Evolutionary conservation across 768 basidiomycete species (phyloP).

Genomic region (Naganishia antarctica): DNA sequence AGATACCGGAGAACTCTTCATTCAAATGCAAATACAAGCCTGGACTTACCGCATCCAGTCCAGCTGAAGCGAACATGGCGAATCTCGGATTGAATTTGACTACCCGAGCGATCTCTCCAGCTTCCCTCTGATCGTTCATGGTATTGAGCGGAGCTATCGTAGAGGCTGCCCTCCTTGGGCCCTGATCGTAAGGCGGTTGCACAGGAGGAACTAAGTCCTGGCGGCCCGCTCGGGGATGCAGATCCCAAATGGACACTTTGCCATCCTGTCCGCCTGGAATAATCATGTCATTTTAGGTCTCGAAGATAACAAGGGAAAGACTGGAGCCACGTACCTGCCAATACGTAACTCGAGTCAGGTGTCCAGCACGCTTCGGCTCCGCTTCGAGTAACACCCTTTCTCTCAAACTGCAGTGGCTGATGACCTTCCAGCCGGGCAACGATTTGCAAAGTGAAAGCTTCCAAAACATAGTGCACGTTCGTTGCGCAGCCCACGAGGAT

Average conservation of each 20-base stretch:
- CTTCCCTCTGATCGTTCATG: slow-evolving; percentile 64
- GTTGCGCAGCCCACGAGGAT: slow-evolving; percentile 88
- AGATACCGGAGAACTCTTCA: too few species aligned
- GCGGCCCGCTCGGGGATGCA: slow-evolving; percentile 52
- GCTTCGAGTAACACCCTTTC: slow-evolving; percentile 57
- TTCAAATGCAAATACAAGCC: slow-evolving; percentile 32
- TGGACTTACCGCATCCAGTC: slow-evolving; percentile 62
- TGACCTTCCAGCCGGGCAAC: slow-evolving; percentile 82
- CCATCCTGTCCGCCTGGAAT: slow-evolving; percentile 59
- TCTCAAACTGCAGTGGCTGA: slow-evolving; percentile 69
- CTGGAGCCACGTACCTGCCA: slow-evolving; percentile 57
- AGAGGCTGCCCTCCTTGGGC: slow-evolving; percentile 50
- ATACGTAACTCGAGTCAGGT: slow-evolving; percentile 83
- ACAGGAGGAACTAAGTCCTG: slow-evolving; percentile 5
- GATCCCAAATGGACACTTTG: slow-evolving; percentile 79
- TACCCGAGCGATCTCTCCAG: slow-evolving; percentile 69
- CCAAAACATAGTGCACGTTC: slow-evolving; percentile 85
- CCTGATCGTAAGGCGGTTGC: slow-evolving; percentile 22
- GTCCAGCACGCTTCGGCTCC: slow-evolving; percentile 94
- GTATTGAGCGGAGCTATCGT: slow-evolving; percentile 55
- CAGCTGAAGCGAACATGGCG: slow-evolving; percentile 64
- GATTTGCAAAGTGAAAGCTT: slow-evolving; percentile 78
- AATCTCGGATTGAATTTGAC: slow-evolving; percentile 84
- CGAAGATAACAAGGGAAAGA: slow-evolving; percentile 49
- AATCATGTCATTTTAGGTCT: too few species aligned